phyloP scores from a whole-genome alignment of 2,329 filamentous ascomycete genomes.

The Epichloe typhina region DNA sequence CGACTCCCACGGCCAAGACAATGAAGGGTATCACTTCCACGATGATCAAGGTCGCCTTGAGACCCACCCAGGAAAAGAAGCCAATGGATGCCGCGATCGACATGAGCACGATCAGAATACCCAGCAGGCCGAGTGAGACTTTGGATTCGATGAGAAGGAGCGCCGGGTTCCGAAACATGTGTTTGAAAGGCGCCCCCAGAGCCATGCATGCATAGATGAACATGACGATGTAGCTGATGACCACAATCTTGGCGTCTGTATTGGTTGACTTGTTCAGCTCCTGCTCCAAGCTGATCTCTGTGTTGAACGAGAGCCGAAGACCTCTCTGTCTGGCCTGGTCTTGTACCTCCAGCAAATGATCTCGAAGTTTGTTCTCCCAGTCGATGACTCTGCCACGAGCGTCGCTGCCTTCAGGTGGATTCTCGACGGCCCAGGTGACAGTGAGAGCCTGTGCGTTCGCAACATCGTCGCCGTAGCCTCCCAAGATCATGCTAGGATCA shows the following conservation, averaged over 20 bases:
- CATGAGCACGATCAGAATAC: slow-evolving; percentile 93
- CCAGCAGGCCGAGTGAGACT: slow-evolving; percentile 86
- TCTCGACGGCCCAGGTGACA: slow-evolving; percentile 89
- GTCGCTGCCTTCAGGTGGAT: slow-evolving; percentile 60
- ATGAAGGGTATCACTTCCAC: slow-evolving; percentile 98
- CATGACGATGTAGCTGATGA: slow-evolving; percentile 97
- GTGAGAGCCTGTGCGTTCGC: slow-evolving; percentile 68
- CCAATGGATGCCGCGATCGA: slow-evolving; percentile 93
- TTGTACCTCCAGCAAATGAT: slow-evolving; percentile 63
- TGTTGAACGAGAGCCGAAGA: slow-evolving; percentile 82
- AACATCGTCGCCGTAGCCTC: slow-evolving; percentile 60
- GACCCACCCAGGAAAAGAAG: slow-evolving; percentile 77
- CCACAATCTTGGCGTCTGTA: slow-evolving; percentile 91
- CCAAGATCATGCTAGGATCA: slow-evolving; percentile 72
- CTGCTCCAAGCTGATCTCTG: slow-evolving; percentile 86
- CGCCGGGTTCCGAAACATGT: slow-evolving; percentile 69
- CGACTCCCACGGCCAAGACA: slow-evolving; percentile 88
- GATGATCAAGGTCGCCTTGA: slow-evolving; percentile 95
- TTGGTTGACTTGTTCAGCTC: slow-evolving; percentile 98
- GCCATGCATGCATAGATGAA: slow-evolving; percentile 93
- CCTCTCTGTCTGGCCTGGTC: slow-evolving; percentile 65
- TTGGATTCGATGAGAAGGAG: slow-evolving; percentile 89
- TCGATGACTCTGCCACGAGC: slow-evolving; percentile 67
- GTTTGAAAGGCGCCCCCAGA: slow-evolving; percentile 70
- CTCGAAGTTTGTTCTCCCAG: slow-evolving; percentile 72